Percentiles rank a stretch among this genome's conserved stretches.
Conservation (phyloP, 1,139 yeast species). For the Fermentozyma sake region DNA sequence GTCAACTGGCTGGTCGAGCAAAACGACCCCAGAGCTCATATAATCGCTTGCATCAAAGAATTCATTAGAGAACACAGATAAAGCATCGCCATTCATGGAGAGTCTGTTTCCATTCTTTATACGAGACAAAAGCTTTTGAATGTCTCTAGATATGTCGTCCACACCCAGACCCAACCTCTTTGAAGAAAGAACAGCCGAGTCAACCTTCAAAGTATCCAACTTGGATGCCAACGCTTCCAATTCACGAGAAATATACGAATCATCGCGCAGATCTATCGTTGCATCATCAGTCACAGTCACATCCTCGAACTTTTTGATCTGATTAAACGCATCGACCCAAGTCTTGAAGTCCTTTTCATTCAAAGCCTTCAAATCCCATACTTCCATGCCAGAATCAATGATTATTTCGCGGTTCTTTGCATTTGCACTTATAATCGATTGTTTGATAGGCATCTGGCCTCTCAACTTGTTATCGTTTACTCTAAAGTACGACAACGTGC, state of each 20-base stretch:
- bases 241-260: slow-evolving; percentile 8
- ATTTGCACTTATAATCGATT: slow-evolving; percentile 79
- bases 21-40: slow-evolving; percentile 31
- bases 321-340: slow-evolving; percentile 79
- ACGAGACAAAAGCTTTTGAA: slow-evolving; percentile 15
- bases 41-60: slow-evolving; percentile 68
- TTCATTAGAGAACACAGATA: slow-evolving; percentile 33
- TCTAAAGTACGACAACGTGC: slow-evolving; percentile 77
- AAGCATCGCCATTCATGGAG: slow-evolving; percentile 17
- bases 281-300: slow-evolving; percentile 8
- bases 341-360: slow-evolving; percentile 62
- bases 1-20: slow-evolving; percentile 19
- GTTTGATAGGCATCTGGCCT: slow-evolving; percentile 87
- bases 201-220: slow-evolving; percentile 17
- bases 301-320: slow-evolving; percentile 27
- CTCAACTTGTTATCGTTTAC: slow-evolving; percentile 67
- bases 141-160: slow-evolving; percentile 14
- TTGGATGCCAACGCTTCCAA: slow-evolving; percentile 18
- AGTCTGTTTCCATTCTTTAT: slow-evolving; percentile 8
- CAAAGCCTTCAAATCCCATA: slow-evolving; percentile 81
- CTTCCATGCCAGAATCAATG: slow-evolving; percentile 93
- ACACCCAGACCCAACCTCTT: slow-evolving; percentile 9
- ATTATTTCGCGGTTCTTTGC: slow-evolving; percentile 64
- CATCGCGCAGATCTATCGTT: slow-evolving; percentile 6
- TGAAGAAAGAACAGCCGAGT: slow-evolving; percentile 9